Evolutionary conservation across 179 eudicot species (phyloP), one percentile per base, ranked within the genome.

Genomic region (Kewa caespitosa): DNA sequence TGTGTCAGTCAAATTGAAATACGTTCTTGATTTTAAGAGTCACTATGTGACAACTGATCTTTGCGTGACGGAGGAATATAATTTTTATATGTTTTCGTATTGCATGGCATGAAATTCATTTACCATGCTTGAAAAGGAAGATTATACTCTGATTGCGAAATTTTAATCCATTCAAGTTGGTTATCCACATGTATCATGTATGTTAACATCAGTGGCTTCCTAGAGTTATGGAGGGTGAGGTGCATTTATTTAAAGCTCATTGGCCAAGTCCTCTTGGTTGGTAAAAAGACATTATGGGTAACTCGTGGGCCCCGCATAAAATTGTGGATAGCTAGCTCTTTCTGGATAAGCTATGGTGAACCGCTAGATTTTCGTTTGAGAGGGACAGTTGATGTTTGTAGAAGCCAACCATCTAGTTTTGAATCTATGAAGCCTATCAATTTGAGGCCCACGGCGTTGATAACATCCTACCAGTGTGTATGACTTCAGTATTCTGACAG

Each of bases 321-420:
- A 60, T n/a, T 82, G 81, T 78, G 76, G 81, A 74, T 78, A 43
- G 74, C 43, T 69, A 46, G 34, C 54, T 32, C 32, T 59, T 64
- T 61, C 60, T 79, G 43, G n/a, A 62, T 57, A 43, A 22, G 81
- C 52, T 38, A 61, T 76, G 78, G 76, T 65, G 76, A 82, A 70
- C 76, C 78, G 74, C 73, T 8, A 28, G 52, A 48, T n/a, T 77
- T 36, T 20, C 50, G 52, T 8, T 46, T 74, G 76, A 64, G 55
- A 77, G 13, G 55, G 76, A 78, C 79, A 36, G 33, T n/a, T 70
- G 69, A 74, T 73, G 38, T 32, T 8, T 54, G 34, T 71, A 22
- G 12, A 46, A 33, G 42, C 60, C 78, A 60, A 55, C 37, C 68
- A 74, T 64, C 13, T 65, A 65, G 41, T 15, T 67, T 38, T 77